These are phyloP conservation scores for Brassica carinata DNA, from an alignment of 345 rosid genomes.

Conservation along the genomic window DNA sequence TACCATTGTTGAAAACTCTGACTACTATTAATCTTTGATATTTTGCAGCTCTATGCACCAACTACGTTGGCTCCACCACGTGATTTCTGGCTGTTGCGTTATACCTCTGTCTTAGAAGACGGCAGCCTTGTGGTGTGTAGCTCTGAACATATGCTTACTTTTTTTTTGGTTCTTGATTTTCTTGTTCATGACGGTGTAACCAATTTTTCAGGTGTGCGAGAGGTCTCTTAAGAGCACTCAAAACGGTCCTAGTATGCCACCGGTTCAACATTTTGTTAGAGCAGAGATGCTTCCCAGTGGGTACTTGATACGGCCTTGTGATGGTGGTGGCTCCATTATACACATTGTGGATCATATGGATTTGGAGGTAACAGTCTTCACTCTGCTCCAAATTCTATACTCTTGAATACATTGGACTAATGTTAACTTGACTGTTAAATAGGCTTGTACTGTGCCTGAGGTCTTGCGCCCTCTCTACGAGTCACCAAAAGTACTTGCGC, in stretches of 20 bases:
- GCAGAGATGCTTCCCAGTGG: slow-evolving; percentile 99
- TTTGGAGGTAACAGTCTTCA: slow-evolving; percentile 65
- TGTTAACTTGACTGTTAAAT: slow-evolving; percentile 6
- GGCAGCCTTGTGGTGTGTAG: slow-evolving; percentile 95
- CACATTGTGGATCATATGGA: slow-evolving; percentile 98
- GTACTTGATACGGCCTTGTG: slow-evolving; percentile 93
- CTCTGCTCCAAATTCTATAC: slow-evolving; percentile 1
- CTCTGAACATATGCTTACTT: background rate
- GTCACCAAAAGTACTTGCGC: slow-evolving; percentile 94
- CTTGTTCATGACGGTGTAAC: background rate
- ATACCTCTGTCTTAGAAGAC: slow-evolving; percentile 94
- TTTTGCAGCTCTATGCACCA: slow-evolving; percentile 87
- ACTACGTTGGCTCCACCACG: slow-evolving; percentile 99
- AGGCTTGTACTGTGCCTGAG: slow-evolving; percentile 99
- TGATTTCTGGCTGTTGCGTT: slow-evolving; percentile 97
- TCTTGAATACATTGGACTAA: background rate
- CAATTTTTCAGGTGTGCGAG: slow-evolving; percentile 72
- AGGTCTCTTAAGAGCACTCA: slow-evolving; percentile 92
- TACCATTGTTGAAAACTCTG: background rate
- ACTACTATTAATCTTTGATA: background rate
- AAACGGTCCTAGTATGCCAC: slow-evolving; percentile 96
- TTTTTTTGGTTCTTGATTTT: background rate
- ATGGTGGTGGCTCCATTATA: slow-evolving; percentile 97
- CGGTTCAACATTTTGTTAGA: slow-evolving; percentile 95
- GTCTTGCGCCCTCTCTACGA: slow-evolving; percentile 94